Percentiles rank a stretch among this genome's conserved stretches.
Conservation (phyloP, 345 rosid species). For the Eucalyptus curtisii region DNA sequence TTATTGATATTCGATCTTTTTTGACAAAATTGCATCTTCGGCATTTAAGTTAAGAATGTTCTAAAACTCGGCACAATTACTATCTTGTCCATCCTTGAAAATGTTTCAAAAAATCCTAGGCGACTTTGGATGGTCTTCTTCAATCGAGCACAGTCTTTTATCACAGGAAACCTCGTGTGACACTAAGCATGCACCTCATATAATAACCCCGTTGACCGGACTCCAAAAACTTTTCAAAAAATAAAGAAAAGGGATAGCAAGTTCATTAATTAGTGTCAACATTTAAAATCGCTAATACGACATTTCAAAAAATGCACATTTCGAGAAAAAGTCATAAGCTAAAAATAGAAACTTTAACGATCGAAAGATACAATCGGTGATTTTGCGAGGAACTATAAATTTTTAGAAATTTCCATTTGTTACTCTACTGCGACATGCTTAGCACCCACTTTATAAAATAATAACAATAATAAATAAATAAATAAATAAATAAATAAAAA, state of each 20-base stretch:
- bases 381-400: background rate
- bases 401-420: background rate
- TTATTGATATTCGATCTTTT: no score
- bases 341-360: background rate
- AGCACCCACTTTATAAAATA: background rate
- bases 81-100: no score
- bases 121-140: no score
- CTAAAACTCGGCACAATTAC: fast-evolving
- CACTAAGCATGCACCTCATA: no score
- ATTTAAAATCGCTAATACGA: no score
- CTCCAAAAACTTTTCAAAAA: no score
- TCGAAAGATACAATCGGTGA: fast-evolving
- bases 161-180: no score
- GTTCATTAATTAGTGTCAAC: background rate
- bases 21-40: fast-evolving
- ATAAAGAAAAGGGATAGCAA: no score
- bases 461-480: background rate
- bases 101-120: no score
- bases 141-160: fast-evolving
- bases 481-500: no score
- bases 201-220: fast-evolving
- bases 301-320: background rate
- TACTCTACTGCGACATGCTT: background rate
- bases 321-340: background rate
- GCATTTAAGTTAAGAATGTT: no score